phyloP scores from a whole-genome alignment of 179 eudicot genomes.

The Actinidia arguta region DNA sequence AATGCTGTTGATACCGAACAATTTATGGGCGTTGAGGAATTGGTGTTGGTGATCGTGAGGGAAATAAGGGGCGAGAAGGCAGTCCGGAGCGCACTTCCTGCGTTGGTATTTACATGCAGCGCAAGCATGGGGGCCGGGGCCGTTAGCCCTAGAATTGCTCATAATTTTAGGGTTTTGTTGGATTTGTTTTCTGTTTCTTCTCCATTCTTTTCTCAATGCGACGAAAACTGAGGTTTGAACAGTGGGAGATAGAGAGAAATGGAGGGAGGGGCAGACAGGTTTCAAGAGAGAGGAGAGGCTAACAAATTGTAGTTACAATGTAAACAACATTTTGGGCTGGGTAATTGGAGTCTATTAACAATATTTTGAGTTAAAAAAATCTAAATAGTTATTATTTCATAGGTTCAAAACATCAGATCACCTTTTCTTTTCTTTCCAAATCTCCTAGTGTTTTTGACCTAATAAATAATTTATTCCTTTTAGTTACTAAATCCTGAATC shows the following conservation, averaged over 20 bases:
- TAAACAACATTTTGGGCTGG: too few relatives aligned
- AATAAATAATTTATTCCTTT: too few relatives aligned
- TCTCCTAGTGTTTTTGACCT: too few relatives aligned
- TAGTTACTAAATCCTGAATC: too few relatives aligned
- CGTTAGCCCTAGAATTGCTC: conserved; percentile 28
- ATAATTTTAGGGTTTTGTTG: neutral
- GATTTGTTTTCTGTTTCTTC: conserved; percentile 24
- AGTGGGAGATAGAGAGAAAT: conserved; percentile 42
- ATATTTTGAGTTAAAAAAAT: too few relatives aligned
- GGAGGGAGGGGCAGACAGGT: conserved; percentile 20
- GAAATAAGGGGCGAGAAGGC: conserved; percentile 67
- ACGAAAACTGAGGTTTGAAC: conserved; percentile 21
- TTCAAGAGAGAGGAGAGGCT: neutral
- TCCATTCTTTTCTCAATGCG: conserved; percentile 39
- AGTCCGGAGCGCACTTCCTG: conserved; percentile 64
- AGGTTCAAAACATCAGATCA: too few relatives aligned
- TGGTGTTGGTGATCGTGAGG: conserved; percentile 57
- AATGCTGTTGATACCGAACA: conserved; percentile 70
- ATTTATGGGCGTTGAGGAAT: conserved; percentile 65
- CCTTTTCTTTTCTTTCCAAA: too few relatives aligned
- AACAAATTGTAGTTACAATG: neutral
- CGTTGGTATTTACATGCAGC: conserved; percentile 82
- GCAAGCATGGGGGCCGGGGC: conserved; percentile 64
- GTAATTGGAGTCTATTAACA: too few relatives aligned
- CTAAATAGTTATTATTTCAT: too few relatives aligned